Conservation (phyloP, 1,284 basidiomycete species). For the Sporisorium iseilematis-ciliati region DNA sequence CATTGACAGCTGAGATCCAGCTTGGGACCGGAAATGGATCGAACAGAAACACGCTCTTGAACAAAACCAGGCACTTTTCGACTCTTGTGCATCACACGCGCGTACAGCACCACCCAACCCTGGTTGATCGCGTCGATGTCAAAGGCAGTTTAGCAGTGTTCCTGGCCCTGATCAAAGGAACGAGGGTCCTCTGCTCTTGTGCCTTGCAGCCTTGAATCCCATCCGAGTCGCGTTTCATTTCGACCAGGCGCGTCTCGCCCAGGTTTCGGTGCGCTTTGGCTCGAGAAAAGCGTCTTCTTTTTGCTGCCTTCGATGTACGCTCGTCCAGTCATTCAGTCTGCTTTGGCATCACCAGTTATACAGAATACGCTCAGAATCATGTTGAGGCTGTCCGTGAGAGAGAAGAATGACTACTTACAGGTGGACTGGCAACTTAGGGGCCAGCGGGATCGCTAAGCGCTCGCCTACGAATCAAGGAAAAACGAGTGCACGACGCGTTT, state of each 20-base stretch:
- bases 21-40: neutral
- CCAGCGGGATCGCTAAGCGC: slow-evolving; percentile 1
- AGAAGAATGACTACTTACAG: neutral
- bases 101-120: too few relatives aligned
- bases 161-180: neutral
- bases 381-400: neutral
- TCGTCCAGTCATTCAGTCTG: neutral
- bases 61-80: slow-evolving; percentile 16
- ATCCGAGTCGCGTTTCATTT: slow-evolving; percentile 16
- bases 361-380: neutral
- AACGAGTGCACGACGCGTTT: slow-evolving; percentile 4
- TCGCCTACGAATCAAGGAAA: neutral
- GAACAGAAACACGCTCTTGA: neutral
- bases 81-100: neutral
- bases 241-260: slow-evolving; percentile 15
- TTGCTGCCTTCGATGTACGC: too few relatives aligned
- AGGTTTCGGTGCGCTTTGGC: slow-evolving; percentile 6
- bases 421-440: neutral
- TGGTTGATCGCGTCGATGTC: too few relatives aligned
- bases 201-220: neutral
- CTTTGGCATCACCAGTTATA: neutral
- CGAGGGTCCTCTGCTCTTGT: slow-evolving; percentile 16
- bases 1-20: slow-evolving; percentile 24
- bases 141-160: slow-evolving; percentile 10
- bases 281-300: neutral